Evolutionary conservation across 2,329 filamentous ascomycete species (phyloP).

Genomic region (Metarhizium humberi): DNA sequence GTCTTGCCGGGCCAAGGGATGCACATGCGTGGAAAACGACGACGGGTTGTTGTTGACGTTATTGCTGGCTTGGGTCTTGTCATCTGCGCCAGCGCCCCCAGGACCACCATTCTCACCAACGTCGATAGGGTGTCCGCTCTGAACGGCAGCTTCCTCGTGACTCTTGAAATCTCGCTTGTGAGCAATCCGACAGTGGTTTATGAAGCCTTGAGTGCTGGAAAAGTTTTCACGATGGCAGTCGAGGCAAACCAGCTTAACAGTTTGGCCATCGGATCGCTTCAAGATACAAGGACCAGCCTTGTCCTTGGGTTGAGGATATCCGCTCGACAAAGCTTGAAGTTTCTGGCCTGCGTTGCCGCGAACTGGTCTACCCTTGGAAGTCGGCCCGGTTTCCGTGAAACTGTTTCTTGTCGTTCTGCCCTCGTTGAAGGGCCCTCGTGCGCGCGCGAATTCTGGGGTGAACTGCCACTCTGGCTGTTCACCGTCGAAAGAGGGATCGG

Average conservation of each 20-base stretch:
- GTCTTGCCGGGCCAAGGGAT: constrained; percentile 31
- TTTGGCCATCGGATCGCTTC: constrained; percentile 75
- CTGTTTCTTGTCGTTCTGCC: constrained; percentile 74
- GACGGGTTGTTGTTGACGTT: background rate
- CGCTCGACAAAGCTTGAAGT: constrained; percentile 59
- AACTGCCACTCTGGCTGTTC: constrained; percentile 37
- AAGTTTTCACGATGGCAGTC: constrained; percentile 88
- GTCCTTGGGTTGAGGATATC: constrained; percentile 66
- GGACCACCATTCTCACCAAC: constrained; percentile 11
- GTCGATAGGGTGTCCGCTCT: constrained; percentile 77
- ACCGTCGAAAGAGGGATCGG: constrained; percentile 79
- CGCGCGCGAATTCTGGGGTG: constrained; percentile 29
- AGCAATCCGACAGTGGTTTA: constrained; percentile 96
- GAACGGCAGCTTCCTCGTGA: constrained; percentile 85
- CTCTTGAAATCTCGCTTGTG: constrained; percentile 91
- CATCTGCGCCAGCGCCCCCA: constrained; percentile 11
- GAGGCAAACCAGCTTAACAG: constrained; percentile 83
- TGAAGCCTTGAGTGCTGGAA: constrained; percentile 95
- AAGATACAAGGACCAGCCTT: constrained; percentile 76
- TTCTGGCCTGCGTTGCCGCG: constrained; percentile 48
- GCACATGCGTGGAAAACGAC: constrained; percentile 15
- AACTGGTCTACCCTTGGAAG: constrained; percentile 39
- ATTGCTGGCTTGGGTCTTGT: constrained; percentile 11
- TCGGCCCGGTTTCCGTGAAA: constrained; percentile 32
- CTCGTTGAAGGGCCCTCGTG: constrained; percentile 44